Base-by-base conservation (phyloP, 2,329 filamentous ascomycete species). In the Penicillium glabrum region DNA sequence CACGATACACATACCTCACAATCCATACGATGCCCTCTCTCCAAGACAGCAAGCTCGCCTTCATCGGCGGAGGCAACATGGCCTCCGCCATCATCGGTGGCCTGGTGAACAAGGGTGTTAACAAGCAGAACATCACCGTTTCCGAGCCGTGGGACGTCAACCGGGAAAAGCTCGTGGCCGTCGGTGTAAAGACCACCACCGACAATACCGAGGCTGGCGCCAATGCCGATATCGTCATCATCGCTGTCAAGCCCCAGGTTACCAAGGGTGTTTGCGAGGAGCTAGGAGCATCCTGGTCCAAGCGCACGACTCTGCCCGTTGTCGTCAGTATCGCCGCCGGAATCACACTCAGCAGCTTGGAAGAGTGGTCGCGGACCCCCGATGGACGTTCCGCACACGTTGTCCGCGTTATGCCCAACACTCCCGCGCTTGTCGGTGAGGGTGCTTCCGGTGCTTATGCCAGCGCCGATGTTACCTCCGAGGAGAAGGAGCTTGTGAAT, bases 61-160 rank as follows among this genome's bases (percentile, higher is more conserved):
- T 73, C 58, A 71, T 73, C 29, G 71, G 71, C 57, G 71, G 71
- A 26, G 71, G 71, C 58, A 73, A 73, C 62, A 73, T 73, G 71
- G 71, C 70, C 56, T 71, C 69, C 29, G 71, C 71, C 53, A 72
- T 73, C 27, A 72, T 73, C 49, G 63, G 67, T 45, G 71, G 71
- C 19, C 68, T 73, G 2, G 54, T 70, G 19, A 60, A 43, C 53
- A 68, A 69, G 21, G 67, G 65, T 59, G 64, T 72, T 50, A 56
- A 58, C 54, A 68, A 66, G 46, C 57, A 59, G 31, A 71, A 73
- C 63, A 71, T 73, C 69, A 61, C 45, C 41, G 71, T 73, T 39
- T 70, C 71, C 5, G 71, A 73, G 58, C 71, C 71, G 2, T 73
- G 69, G 69, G 71, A 72, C 24, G 68, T 71, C 8, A 73, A 73